A percentile compares a stretch with the other conserved stretches of the same genome.
phyloP scores from a whole-genome alignment of 352 stramenopile species.

The Pythium sp. region DNA sequence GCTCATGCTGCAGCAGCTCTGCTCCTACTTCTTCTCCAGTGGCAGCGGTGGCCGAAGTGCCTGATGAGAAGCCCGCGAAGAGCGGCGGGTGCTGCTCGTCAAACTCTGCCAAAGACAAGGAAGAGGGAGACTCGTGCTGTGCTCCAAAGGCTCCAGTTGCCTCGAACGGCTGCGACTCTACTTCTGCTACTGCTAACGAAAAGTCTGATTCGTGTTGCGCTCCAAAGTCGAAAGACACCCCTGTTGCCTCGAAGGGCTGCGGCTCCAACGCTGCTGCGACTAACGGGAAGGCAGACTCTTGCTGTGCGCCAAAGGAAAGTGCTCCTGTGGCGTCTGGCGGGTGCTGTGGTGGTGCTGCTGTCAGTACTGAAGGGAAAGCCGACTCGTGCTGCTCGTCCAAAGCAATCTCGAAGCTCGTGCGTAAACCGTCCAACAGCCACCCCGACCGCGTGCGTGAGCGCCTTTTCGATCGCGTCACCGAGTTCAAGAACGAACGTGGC shows the following conservation, averaged over 20 bases:
- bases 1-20: constrained; percentile 7
- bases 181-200: not conserved
- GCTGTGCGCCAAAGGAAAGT: constrained; percentile 6
- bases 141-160: not conserved
- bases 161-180: no score
- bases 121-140: constrained; percentile 10
- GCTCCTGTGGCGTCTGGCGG: not conserved
- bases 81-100: constrained; percentile 16
- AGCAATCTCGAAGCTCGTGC: constrained; percentile 1
- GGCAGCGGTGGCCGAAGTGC: not conserved
- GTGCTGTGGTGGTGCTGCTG: constrained; percentile 3
- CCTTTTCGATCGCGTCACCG: constrained; percentile 37
- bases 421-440: constrained; percentile 11
- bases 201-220: constrained; percentile 2
- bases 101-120: constrained; percentile 9
- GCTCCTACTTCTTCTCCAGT: not conserved
- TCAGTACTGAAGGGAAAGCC: not conserved
- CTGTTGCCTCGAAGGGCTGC: not conserved
- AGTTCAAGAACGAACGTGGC: constrained; percentile 33
- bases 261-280: not conserved
- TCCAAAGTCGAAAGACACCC: not conserved
- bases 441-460: constrained; percentile 19
- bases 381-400: constrained; percentile 14
- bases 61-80: constrained; percentile 1
- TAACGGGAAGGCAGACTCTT: constrained; percentile 6